phyloP scores from a whole-genome alignment of 2,329 filamentous ascomycete genomes.

The Aspergillus alliaceus region DNA sequence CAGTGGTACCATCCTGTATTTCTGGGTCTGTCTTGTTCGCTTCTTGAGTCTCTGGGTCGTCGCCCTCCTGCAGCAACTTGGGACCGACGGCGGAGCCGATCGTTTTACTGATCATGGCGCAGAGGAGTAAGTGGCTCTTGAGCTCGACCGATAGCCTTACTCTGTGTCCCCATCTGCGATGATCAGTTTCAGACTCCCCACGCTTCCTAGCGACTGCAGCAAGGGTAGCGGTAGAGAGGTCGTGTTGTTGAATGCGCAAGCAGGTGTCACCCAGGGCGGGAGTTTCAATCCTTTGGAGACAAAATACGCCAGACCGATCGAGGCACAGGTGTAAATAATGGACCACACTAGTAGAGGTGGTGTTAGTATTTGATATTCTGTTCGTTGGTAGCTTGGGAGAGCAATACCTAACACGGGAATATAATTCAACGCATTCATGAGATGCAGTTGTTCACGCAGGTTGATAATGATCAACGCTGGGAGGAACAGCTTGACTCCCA shows the following conservation, averaged over 20 bases:
- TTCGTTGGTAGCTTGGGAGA: background rate
- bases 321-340: conserved; percentile 50
- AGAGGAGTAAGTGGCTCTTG: conserved; percentile 68
- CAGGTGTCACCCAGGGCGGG: conserved; percentile 55
- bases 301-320: conserved; percentile 48
- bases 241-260: conserved; percentile 59
- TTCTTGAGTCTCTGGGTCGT: background rate
- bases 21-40: conserved; percentile 13
- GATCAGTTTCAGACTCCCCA: conserved; percentile 57
- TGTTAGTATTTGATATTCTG: background rate
- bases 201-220: conserved; percentile 53
- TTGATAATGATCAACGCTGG: conserved; percentile 56
- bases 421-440: conserved; percentile 50
- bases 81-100: conserved; percentile 66
- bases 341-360: conserved; percentile 48
- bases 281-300: conserved; percentile 49
- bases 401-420: conserved; percentile 48
- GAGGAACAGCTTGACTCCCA: conserved; percentile 55
- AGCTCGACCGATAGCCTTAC: conserved; percentile 56
- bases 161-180: conserved; percentile 45
- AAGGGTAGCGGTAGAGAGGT: conserved; percentile 55
- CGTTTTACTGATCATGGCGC: conserved; percentile 62
- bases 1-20: conserved; percentile 21
- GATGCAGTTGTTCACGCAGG: conserved; percentile 52
- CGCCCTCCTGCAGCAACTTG: conserved; percentile 50